A percentile compares a stretch with the other conserved stretches of the same genome.
Evolutionary conservation across 352 stramenopile genomes (phyloP).

Genomic region (Globisporangium paddicum): DNA sequence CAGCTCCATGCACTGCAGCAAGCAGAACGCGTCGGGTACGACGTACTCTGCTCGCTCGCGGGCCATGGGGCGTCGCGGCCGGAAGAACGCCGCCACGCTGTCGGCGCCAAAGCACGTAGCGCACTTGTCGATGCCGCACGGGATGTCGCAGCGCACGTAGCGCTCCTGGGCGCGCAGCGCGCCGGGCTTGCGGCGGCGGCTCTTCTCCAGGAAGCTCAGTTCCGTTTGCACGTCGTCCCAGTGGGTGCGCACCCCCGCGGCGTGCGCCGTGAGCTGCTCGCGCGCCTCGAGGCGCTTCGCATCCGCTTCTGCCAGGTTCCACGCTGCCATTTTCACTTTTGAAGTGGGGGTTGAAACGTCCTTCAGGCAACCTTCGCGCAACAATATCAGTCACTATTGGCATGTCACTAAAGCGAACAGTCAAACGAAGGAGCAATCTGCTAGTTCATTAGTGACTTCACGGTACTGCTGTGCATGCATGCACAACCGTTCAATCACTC

Average conservation of each 20-base stretch:
- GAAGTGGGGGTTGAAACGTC: too few species aligned
- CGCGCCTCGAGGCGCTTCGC: conserved; percentile 18
- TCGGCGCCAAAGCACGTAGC: conserved; percentile 25
- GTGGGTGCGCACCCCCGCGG: conserved; percentile 11
- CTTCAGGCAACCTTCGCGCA: too few species aligned
- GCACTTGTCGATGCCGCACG: conserved; percentile 60
- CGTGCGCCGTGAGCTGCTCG: conserved; percentile 10
- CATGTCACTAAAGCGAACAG: too few species aligned
- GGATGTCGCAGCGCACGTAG: conserved; percentile 68
- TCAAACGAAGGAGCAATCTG: too few species aligned
- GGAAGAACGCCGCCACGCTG: conserved; percentile 18
- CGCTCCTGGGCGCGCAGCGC: conserved; percentile 58
- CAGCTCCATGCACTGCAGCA: conserved; percentile 78
- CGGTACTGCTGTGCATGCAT: not conserved
- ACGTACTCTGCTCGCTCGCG: conserved; percentile 48
- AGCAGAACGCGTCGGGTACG: conserved; percentile 60
- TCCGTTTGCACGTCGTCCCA: conserved; percentile 61
- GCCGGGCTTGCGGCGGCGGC: conserved; percentile 68
- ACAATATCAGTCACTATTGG: too few species aligned
- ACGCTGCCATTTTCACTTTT: too few species aligned
- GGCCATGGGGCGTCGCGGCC: conserved; percentile 24
- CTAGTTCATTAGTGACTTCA: too few species aligned
- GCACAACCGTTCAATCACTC: not conserved
- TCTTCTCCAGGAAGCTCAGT: conserved; percentile 67
- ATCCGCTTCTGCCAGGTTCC: conserved; percentile 27